Conservation (phyloP, 2,329 filamentous ascomycete species). For the Leptographium flavum region DNA sequence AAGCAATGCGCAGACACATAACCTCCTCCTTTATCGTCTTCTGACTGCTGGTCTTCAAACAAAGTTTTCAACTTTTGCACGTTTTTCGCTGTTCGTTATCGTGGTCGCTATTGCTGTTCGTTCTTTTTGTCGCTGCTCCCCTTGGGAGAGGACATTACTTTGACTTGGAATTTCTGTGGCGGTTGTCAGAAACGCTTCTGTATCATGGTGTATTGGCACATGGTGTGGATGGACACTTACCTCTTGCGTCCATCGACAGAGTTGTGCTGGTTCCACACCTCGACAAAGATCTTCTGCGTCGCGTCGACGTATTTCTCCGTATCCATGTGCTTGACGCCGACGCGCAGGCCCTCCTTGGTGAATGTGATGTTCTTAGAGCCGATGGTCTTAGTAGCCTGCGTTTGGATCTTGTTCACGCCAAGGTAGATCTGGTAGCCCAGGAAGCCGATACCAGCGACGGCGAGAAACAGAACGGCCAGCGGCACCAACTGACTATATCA, state of each 20-base stretch:
- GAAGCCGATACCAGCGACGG: conserved; percentile 44
- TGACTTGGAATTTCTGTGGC: too few relatives aligned
- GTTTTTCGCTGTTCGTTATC: too few relatives aligned
- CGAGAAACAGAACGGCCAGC: conserved; percentile 46
- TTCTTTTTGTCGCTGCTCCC: too few relatives aligned
- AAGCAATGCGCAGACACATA: too few relatives aligned
- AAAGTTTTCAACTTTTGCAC: too few relatives aligned
- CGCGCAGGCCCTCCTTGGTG: conserved; percentile 59
- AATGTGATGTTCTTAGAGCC: conserved; percentile 63
- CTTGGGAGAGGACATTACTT: too few relatives aligned
- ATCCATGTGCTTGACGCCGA: conserved; percentile 54
- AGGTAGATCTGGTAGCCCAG: conserved; percentile 62
- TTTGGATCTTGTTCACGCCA: conserved; percentile 49
- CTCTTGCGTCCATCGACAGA: conserved; percentile 18
- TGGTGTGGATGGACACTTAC: conserved; percentile 4
- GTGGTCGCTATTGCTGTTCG: too few relatives aligned
- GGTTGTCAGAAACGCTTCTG: too few relatives aligned
- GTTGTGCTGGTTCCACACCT: conserved; percentile 45
- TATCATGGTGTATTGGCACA: background rate
- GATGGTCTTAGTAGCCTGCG: conserved; percentile 54
- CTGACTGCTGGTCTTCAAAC: too few relatives aligned
- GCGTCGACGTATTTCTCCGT: conserved; percentile 59
- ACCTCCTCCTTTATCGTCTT: too few relatives aligned
- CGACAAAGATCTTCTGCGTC: conserved; percentile 55
- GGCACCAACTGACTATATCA: conserved; percentile 45